These are phyloP conservation scores for Penicillium arizonense DNA, from an alignment of 495 filamentous ascomycete species.

Conservation along the genomic window DNA sequence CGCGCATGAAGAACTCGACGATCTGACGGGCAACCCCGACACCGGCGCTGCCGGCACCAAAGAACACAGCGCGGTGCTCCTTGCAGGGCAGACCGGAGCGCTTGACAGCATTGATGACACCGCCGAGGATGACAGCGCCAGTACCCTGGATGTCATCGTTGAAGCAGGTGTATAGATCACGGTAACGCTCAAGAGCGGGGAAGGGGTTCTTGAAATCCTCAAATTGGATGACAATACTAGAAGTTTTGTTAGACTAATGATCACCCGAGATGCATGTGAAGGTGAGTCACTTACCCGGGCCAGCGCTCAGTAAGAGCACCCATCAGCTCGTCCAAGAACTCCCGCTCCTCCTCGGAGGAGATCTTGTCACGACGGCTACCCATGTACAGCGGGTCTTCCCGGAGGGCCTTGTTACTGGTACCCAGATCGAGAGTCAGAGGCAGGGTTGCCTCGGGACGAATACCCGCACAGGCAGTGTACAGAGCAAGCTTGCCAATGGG, in stretches of 20 bases:
- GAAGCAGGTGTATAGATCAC: conserved; percentile 86
- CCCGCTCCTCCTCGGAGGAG: conserved; percentile 75
- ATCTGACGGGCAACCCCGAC: conserved; percentile 97
- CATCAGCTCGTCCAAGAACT: conserved; percentile 98
- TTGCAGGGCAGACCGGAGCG: conserved; percentile 80
- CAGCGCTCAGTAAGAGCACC: conserved; percentile 80
- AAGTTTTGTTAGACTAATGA: conserved; percentile 21
- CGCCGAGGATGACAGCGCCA: conserved; percentile 89
- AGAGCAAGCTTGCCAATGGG: conserved; percentile 92
- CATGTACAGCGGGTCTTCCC: conserved; percentile 92
- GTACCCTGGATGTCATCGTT: conserved; percentile 99
- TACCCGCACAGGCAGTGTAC: conserved; percentile 95
- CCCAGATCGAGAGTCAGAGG: conserved; percentile 91
- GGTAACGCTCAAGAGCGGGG: conserved; percentile 86
- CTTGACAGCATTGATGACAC: conserved; percentile 93
- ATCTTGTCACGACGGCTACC: conserved; percentile 83
- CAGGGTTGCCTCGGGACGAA: conserved; percentile 86
- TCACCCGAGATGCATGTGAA: conserved; percentile 19
- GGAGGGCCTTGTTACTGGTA: conserved; percentile 83
- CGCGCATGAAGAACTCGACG: conserved; percentile 90
- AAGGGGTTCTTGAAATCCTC: conserved; percentile 99
- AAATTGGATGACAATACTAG: conserved; percentile 91
- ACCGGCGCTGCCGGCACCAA: conserved; percentile 92
- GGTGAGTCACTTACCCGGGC: conserved; percentile 59
- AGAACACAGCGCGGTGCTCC: conserved; percentile 92